A percentile compares a stretch with the other conserved stretches of the same genome.
These are phyloP conservation scores for Tuber microsphaerosporum DNA, from an alignment of 495 filamentous ascomycete genomes.

Conservation along the genomic window DNA sequence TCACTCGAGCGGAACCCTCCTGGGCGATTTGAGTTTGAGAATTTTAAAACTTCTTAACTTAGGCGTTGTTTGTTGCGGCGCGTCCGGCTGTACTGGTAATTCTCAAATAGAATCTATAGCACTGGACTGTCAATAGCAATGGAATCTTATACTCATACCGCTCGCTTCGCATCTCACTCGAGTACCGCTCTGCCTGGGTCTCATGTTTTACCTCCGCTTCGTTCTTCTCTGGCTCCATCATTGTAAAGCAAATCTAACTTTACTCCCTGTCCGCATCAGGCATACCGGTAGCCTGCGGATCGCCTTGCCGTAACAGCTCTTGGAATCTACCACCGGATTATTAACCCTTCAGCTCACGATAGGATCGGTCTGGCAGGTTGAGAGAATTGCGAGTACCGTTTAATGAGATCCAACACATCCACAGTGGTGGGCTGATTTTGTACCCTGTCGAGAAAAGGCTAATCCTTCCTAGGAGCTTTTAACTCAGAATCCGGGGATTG, in stretches of 20 bases:
- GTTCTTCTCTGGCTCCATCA: background rate
- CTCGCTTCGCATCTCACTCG: background rate
- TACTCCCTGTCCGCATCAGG: background rate
- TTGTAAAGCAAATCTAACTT: background rate
- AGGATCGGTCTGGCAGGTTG: too few species aligned
- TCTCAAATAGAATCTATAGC: background rate
- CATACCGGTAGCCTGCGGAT: background rate
- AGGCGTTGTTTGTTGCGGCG: background rate
- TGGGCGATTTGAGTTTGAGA: background rate
- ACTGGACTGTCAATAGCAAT: background rate
- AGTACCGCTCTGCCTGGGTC: background rate
- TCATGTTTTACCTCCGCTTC: background rate
- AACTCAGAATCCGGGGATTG: too few species aligned
- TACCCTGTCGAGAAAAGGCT: too few species aligned
- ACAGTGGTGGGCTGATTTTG: too few species aligned
- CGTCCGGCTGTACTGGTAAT: background rate
- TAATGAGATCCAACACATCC: too few species aligned
- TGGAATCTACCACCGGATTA: too few species aligned
- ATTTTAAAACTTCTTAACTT: background rate
- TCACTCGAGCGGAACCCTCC: background rate
- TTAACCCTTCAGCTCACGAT: too few species aligned
- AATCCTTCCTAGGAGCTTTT: too few species aligned
- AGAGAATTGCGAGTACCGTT: too few species aligned
- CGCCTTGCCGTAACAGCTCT: background rate
- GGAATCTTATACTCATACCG: background rate